phyloP scores from a whole-genome alignment of 176 grass and related monocot genomes.

The Eragrostis nindensis region DNA sequence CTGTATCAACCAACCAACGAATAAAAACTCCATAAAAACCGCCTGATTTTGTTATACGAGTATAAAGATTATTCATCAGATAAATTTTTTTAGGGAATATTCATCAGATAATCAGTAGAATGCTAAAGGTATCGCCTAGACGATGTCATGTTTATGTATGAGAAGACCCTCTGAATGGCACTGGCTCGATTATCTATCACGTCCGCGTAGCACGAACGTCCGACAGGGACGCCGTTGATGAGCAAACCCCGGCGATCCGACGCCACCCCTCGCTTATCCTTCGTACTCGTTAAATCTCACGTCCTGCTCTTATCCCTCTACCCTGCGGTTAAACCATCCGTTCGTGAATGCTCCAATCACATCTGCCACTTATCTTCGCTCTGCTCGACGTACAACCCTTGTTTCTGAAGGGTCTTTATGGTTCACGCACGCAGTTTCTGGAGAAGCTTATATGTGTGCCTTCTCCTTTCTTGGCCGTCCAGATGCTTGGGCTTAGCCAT shows the following conservation, averaged over 20 bases:
- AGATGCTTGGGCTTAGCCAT: too few relatives aligned
- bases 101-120: too few relatives aligned
- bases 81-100: too few relatives aligned
- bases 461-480: neutral
- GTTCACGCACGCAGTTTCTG: neutral
- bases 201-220: neutral
- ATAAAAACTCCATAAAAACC: neutral
- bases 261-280: constrained; percentile 34
- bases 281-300: neutral
- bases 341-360: too few relatives aligned
- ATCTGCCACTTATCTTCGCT: constrained; percentile 2
- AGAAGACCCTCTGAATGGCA: neutral
- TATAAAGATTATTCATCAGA: too few relatives aligned
- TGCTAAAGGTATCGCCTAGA: neutral
- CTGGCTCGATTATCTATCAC: neutral
- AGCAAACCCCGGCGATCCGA: constrained; percentile 23
- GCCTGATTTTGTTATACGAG: too few relatives aligned
- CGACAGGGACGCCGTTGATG: constrained; percentile 37
- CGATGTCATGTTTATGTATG: neutral
- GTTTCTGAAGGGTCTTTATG: neutral
- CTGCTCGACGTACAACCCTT: neutral
- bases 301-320: neutral
- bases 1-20: neutral
- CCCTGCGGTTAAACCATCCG: constrained; percentile 24
- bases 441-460: neutral